A percentile compares a stretch with the other conserved stretches of the same genome.
These are phyloP conservation scores for Cercospora citrullina DNA, from an alignment of 2,329 filamentous ascomycete genomes.

Conservation along the genomic window DNA sequence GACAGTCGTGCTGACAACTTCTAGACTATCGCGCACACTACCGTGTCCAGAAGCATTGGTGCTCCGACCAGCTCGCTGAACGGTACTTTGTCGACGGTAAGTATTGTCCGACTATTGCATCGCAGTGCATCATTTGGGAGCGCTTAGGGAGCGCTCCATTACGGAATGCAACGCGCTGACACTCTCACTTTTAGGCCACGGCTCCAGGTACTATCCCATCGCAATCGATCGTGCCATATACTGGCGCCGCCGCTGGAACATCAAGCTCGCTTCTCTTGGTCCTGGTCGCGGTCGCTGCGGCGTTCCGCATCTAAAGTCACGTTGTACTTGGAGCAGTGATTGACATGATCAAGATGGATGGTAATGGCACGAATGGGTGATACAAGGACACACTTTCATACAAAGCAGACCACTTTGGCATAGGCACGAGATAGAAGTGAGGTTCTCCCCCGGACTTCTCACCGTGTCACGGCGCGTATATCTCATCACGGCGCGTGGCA, in stretches of 20 bases:
- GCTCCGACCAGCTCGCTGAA: conserved; percentile 6
- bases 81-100: conserved; percentile 17
- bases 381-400: neutral
- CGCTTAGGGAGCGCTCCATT: neutral
- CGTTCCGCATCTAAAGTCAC: neutral
- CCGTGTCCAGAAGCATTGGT: conserved; percentile 3
- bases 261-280: neutral
- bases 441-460: neutral
- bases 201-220: neutral
- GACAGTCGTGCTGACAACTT: neutral
- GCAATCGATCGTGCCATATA: conserved; percentile 17
- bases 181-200: neutral
- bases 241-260: conserved; percentile 3
- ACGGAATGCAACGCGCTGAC: neutral
- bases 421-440: neutral
- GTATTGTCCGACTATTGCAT: neutral
- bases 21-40: conserved; percentile 2
- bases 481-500: conserved; percentile 7
- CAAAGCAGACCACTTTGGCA: neutral
- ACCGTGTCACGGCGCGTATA: conserved; percentile 11
- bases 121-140: neutral
- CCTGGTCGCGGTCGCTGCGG: neutral
- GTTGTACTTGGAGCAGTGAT: neutral
- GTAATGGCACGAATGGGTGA: neutral
- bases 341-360: neutral